Percentiles rank a stretch among this genome's conserved stretches.
phyloP scores from a whole-genome alignment of 2,329 filamentous ascomycete species.

The Fusarium secorum region DNA sequence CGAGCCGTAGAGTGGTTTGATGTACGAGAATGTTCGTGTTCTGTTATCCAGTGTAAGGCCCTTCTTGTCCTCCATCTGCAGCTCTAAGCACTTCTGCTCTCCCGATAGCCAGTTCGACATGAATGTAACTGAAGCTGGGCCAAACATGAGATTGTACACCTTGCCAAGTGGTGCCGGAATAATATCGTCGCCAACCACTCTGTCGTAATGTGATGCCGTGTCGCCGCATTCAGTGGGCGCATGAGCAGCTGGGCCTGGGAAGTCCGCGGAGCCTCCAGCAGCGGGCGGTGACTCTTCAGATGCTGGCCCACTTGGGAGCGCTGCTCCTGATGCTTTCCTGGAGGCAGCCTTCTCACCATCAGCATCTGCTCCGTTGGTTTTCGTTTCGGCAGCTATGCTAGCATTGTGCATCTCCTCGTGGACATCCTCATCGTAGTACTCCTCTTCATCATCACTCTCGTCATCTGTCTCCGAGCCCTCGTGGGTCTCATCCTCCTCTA shows the following conservation, averaged over 20 bases:
- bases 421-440: constrained; percentile 72
- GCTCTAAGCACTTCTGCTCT: constrained; percentile 89
- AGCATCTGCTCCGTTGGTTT: constrained; percentile 51
- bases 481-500: constrained; percentile 49
- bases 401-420: constrained; percentile 83
- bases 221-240: constrained; percentile 87
- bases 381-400: constrained; percentile 60
- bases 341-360: constrained; percentile 68
- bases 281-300: constrained; percentile 58
- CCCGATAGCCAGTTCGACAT: constrained; percentile 86
- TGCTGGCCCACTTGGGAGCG: constrained; percentile 53
- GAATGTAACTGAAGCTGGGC: constrained; percentile 78
- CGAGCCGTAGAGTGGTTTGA: constrained; percentile 83
- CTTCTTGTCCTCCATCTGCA: constrained; percentile 85
- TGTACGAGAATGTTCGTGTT: constrained; percentile 81
- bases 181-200: constrained; percentile 82
- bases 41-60: constrained; percentile 79
- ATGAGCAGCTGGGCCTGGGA: constrained; percentile 85
- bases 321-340: constrained; percentile 74
- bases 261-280: constrained; percentile 65
- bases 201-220: constrained; percentile 80
- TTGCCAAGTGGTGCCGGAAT: constrained; percentile 90
- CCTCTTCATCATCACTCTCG: constrained; percentile 69
- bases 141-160: constrained; percentile 88
- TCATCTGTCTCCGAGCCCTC: constrained; percentile 67